phyloP scores from a whole-genome alignment of 768 basidiomycete genomes.

The Termitomyces heimii region DNA sequence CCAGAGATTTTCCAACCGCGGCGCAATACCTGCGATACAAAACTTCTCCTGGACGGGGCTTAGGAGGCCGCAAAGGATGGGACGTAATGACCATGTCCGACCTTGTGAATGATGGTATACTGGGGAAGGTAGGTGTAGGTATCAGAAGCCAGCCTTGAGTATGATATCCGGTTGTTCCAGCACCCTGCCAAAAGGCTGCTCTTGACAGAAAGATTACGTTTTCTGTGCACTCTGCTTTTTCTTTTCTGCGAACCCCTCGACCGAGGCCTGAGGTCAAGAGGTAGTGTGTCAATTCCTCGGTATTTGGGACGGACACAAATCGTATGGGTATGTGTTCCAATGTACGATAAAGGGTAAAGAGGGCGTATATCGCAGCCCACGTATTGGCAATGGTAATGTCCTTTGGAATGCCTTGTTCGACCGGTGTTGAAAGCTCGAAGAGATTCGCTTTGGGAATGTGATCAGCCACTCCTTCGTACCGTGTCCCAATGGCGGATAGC shows the following conservation, averaged over 20 bases:
- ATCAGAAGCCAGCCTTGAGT: slow-evolving; percentile 20
- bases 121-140: slow-evolving; percentile 27
- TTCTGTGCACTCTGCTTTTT: slow-evolving; percentile 7
- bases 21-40: slow-evolving; percentile 35
- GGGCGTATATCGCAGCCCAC: slow-evolving; percentile 36
- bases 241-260: slow-evolving; percentile 14
- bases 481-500: slow-evolving; percentile 21
- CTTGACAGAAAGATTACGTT: slow-evolving; percentile 33
- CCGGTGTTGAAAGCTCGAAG: slow-evolving; percentile 17
- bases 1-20: slow-evolving; percentile 24
- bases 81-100: slow-evolving; percentile 39
- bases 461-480: slow-evolving; percentile 20
- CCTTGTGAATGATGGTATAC: slow-evolving; percentile 35
- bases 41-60: slow-evolving; percentile 32
- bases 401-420: slow-evolving; percentile 12
- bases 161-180: slow-evolving; percentile 32
- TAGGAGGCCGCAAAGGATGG: slow-evolving; percentile 46
- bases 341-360: slow-evolving; percentile 31
- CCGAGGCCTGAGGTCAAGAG: slow-evolving; percentile 33
- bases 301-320: slow-evolving; percentile 24
- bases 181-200: slow-evolving; percentile 45
- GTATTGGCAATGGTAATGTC: slow-evolving; percentile 22
- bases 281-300: slow-evolving; percentile 27
- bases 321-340: slow-evolving; percentile 36
- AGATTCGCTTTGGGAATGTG: slow-evolving; percentile 24